Percentiles rank a stretch among this genome's conserved stretches.
phyloP scores from a whole-genome alignment of 129 eudicot genomes.

The Arctium minus region DNA sequence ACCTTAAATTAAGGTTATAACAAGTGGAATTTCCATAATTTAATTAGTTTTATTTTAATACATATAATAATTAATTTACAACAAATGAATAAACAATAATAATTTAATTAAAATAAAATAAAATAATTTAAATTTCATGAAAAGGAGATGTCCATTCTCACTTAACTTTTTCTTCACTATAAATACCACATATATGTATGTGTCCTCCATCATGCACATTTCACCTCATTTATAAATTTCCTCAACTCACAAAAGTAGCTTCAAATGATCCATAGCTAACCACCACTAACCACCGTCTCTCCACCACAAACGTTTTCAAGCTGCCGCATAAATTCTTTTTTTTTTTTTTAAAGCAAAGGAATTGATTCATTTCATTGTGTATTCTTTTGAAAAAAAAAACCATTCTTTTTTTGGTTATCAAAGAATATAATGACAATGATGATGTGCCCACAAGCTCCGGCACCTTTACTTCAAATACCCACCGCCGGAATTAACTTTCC shows the following conservation, averaged over 20 bases:
- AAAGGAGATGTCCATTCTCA: constrained; percentile 13
- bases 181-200: constrained; percentile 18
- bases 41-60: no score
- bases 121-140: not conserved
- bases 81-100: no score
- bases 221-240: constrained; percentile 1
- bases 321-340: constrained; percentile 29
- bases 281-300: constrained; percentile 16
- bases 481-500: constrained; percentile 28
- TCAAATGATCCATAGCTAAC: constrained; percentile 32
- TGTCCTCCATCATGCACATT: constrained; percentile 34
- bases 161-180: constrained; percentile 3
- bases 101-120: not conserved
- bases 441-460: constrained; percentile 39
- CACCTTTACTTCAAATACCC: constrained; percentile 41
- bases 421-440: constrained; percentile 37
- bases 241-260: constrained; percentile 12
- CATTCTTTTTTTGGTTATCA: constrained; percentile 9
- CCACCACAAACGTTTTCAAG: constrained; percentile 25
- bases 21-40: no score
- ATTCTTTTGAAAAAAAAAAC: not conserved
- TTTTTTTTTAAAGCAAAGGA: not conserved
- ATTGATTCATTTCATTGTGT: not conserved
- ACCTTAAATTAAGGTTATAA: no score
- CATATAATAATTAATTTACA: no score